phyloP scores from a whole-genome alignment of 176 grass and related monocot genomes.

The Tuctoria greenei region DNA sequence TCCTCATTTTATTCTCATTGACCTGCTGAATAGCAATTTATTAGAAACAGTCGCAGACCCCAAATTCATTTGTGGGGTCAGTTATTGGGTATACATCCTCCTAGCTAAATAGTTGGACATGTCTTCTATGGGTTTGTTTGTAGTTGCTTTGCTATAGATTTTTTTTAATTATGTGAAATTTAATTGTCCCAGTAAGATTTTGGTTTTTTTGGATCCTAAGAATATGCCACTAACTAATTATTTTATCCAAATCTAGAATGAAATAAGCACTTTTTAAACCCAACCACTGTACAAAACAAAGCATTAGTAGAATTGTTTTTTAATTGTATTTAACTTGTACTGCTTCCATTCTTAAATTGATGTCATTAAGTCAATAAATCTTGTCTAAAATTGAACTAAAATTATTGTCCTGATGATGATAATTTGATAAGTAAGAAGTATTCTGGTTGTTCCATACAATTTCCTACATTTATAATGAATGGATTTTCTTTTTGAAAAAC shows the following conservation, averaged over 20 bases:
- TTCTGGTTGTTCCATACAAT: neutral
- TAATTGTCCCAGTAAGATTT: neutral
- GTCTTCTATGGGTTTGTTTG: neutral
- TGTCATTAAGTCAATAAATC: too few species aligned
- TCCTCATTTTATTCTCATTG: neutral
- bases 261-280: neutral
- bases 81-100: neutral
- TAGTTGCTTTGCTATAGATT: neutral
- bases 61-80: too few species aligned
- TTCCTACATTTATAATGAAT: neutral
- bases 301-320: neutral
- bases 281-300: neutral
- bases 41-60: neutral
- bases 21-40: neutral
- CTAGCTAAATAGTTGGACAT: neutral
- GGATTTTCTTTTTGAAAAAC: neutral
- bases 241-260: neutral
- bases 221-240: neutral
- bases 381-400: too few species aligned
- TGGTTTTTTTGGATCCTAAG: neutral
- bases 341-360: too few species aligned
- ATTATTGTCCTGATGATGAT: too few species aligned
- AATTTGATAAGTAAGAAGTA: too few species aligned
- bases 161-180: neutral
- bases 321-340: neutral